phyloP scores from a whole-genome alignment of 1,139 yeast species.

The Magnusiomyces suaveolens region DNA sequence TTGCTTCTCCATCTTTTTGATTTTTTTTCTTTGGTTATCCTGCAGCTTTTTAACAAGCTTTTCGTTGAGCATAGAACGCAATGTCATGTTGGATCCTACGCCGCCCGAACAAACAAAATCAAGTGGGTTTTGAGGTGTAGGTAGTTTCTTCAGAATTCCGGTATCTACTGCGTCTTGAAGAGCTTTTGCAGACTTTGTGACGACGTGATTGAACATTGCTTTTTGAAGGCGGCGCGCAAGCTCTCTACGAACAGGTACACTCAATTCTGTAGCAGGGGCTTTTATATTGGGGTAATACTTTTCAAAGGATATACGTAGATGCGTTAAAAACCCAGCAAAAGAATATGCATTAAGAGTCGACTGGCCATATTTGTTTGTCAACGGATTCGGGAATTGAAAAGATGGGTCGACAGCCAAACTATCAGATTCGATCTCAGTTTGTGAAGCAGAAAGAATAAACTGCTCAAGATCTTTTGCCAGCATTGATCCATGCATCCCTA shows the following conservation, averaged over 20 bases:
- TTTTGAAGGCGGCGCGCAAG: constrained; percentile 59
- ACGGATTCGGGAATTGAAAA: constrained; percentile 43
- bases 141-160: background rate
- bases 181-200: constrained; percentile 52
- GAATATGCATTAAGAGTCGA: constrained; percentile 45
- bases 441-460: constrained; percentile 37
- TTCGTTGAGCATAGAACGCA: constrained; percentile 43
- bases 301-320: constrained; percentile 19
- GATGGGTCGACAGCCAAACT: constrained; percentile 25
- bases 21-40: background rate
- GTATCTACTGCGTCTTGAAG: constrained; percentile 21
- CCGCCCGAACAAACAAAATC: constrained; percentile 87
- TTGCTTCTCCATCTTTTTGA: background rate
- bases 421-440: constrained; percentile 2
- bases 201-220: constrained; percentile 59
- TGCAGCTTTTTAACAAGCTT: constrained; percentile 29
- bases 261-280: background rate
- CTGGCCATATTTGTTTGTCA: constrained; percentile 41
- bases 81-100: constrained; percentile 64
- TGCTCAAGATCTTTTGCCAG: constrained; percentile 73
- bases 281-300: constrained; percentile 6
- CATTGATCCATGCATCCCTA: constrained; percentile 75
- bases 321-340: constrained; percentile 42
- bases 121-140: constrained; percentile 33
- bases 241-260: constrained; percentile 23